Conservation (phyloP, 176 grass and related monocot species). For the Ananas comosus region DNA sequence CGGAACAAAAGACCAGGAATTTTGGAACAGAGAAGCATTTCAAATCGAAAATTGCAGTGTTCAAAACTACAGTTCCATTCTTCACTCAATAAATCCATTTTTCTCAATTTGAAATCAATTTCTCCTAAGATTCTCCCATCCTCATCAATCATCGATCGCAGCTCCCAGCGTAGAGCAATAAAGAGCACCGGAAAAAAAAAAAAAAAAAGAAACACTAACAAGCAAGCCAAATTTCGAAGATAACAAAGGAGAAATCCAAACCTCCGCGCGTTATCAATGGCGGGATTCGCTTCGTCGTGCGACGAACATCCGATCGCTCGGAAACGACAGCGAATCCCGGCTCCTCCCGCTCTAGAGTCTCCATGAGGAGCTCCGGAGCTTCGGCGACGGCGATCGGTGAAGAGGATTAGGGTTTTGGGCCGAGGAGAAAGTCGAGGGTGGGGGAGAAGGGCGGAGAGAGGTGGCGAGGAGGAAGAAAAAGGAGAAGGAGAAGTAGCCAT, state of each 20-base stretch:
- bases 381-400: neutral
- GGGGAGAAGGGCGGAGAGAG: neutral
- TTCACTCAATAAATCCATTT: neutral
- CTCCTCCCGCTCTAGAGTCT: neutral
- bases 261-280: constrained; percentile 30
- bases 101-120: neutral
- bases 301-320: constrained; percentile 30
- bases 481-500: neutral
- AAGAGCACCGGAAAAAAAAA: neutral
- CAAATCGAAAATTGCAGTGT: neutral
- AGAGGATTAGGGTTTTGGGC: neutral
- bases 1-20: neutral
- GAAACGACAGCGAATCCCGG: constrained; percentile 8
- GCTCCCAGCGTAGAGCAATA: neutral
- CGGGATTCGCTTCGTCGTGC: constrained; percentile 28
- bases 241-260: neutral
- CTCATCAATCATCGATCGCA: neutral
- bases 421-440: neutral
- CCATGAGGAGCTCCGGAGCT: neutral
- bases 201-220: neutral
- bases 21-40: neutral
- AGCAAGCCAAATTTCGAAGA: neutral
- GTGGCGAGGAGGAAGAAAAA: neutral
- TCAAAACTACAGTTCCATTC: neutral
- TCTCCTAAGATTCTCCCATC: neutral